phyloP scores from a whole-genome alignment of 2,329 filamentous ascomycete genomes.

The Grosmannia clavigera region DNA sequence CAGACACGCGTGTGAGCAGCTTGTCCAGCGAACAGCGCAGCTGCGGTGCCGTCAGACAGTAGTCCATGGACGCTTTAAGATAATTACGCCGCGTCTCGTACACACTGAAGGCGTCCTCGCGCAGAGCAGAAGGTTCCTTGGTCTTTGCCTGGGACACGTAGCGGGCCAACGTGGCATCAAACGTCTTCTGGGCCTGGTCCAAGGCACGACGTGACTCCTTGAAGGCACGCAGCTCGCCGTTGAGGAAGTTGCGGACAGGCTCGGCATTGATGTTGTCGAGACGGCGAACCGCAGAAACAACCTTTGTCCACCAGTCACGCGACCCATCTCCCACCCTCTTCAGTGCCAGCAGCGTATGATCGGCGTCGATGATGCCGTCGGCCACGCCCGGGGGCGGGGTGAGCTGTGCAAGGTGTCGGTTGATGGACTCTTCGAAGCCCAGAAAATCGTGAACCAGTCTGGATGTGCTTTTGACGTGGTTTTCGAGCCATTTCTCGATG shows the following conservation, averaged over 20 bases:
- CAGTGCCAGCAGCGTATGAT: constrained; percentile 83
- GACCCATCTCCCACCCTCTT: constrained; percentile 75
- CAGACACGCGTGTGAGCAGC: constrained; percentile 71
- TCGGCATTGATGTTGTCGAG: constrained; percentile 69
- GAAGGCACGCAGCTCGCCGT: constrained; percentile 69
- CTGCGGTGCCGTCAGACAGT: constrained; percentile 77
- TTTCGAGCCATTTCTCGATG: constrained; percentile 82
- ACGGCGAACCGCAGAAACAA: constrained; percentile 61
- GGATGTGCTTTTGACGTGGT: constrained; percentile 39
- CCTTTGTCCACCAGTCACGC: constrained; percentile 74
- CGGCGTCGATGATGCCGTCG: constrained; percentile 77
- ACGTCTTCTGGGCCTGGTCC: constrained; percentile 70
- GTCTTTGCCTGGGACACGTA: constrained; percentile 81
- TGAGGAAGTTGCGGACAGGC: constrained; percentile 67
- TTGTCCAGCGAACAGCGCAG: constrained; percentile 74
- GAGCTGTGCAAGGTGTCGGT: constrained; percentile 61
- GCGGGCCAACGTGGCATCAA: constrained; percentile 68
- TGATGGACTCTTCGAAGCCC: constrained; percentile 67
- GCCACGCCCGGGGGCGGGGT: constrained; percentile 62
- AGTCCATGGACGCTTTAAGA: constrained; percentile 85
- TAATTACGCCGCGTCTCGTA: constrained; percentile 89
- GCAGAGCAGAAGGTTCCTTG: constrained; percentile 80
- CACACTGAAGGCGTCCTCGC: constrained; percentile 91
- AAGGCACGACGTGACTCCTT: constrained; percentile 70
- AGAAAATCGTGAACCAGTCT: constrained; percentile 51